phyloP scores from a whole-genome alignment of 345 rosid genomes.

The Pistacia vera region DNA sequence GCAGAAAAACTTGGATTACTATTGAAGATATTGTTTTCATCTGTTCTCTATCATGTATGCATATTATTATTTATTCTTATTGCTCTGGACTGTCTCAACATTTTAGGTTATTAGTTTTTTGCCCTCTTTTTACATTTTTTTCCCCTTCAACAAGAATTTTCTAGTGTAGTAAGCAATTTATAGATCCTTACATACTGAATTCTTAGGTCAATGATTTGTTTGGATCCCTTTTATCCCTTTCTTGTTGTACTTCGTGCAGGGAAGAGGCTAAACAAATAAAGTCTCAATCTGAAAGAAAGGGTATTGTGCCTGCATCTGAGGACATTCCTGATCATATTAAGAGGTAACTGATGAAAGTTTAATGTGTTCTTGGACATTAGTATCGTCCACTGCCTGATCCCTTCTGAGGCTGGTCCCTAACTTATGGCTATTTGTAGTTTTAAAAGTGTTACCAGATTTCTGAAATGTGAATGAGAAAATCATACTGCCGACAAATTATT shows the following conservation, averaged over 20 bases:
- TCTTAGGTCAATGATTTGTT: not conserved
- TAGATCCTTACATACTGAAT: not conserved
- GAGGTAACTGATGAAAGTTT: constrained; percentile 38
- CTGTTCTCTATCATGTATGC: not conserved
- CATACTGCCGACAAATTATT: not conserved
- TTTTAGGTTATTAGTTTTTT: not conserved
- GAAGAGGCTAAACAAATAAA: constrained; percentile 72
- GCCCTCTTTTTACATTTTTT: not conserved
- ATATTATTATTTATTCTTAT: not conserved
- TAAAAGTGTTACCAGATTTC: not conserved
- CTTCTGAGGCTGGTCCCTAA: not conserved
- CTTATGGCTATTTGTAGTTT: not conserved
- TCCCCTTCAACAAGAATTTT: not conserved
- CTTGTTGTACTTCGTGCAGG: constrained; percentile 36
- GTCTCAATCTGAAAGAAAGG: constrained; percentile 32
- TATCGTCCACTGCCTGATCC: not conserved
- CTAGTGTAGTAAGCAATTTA: not conserved
- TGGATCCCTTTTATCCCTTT: not conserved
- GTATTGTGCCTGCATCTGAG: constrained; percentile 17
- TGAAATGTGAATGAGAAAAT: not conserved
- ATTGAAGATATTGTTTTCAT: not conserved
- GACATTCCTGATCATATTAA: constrained; percentile 59
- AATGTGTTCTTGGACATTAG: not conserved
- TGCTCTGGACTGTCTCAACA: not conserved
- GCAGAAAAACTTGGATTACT: no score